Percentiles rank a stretch among this genome's conserved stretches.
phyloP scores from a whole-genome alignment of 164 flowering plant species.

The Tinospora cordifolia region DNA sequence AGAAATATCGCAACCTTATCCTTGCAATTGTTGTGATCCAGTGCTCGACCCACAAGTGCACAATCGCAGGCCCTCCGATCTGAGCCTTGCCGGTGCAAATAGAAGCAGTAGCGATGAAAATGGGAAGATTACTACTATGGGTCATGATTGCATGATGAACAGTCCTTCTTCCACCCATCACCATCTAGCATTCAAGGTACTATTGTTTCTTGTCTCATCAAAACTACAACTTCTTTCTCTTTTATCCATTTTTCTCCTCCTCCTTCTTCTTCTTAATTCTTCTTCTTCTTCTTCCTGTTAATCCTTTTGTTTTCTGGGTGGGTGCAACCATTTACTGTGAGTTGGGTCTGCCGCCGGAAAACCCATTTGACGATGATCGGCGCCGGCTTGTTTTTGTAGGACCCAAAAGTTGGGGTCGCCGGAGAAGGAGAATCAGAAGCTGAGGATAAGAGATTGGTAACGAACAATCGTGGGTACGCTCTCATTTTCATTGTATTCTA shows the following conservation, averaged over 20 bases:
- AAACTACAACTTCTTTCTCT: too few relatives aligned
- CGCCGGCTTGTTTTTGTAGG: slow-evolving; percentile 2
- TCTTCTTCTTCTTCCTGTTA: too few relatives aligned
- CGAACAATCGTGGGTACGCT: neutral
- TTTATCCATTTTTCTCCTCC: too few relatives aligned
- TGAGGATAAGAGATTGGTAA: neutral
- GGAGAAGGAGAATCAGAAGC: slow-evolving; percentile 7
- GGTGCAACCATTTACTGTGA: slow-evolving; percentile 7
- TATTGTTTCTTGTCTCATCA: neutral
- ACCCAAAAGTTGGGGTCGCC: neutral
- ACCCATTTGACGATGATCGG: neutral
- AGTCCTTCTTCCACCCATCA: too few relatives aligned
- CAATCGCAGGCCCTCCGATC: too few relatives aligned
- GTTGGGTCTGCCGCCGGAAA: neutral
- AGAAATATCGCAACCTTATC: too few relatives aligned
- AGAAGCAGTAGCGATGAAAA: too few relatives aligned
- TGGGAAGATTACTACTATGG: too few relatives aligned
- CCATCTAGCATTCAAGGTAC: neutral
- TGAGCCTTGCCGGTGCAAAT: too few relatives aligned
- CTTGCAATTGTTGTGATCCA: neutral
- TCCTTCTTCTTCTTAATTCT: too few relatives aligned
- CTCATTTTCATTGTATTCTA: neutral
- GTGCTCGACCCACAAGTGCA: too few relatives aligned
- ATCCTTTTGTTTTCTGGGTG: neutral
- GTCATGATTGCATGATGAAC: too few relatives aligned